These are phyloP conservation scores for Margaritispora aquatica DNA, from an alignment of 495 filamentous ascomycete genomes.

Conservation along the genomic window DNA sequence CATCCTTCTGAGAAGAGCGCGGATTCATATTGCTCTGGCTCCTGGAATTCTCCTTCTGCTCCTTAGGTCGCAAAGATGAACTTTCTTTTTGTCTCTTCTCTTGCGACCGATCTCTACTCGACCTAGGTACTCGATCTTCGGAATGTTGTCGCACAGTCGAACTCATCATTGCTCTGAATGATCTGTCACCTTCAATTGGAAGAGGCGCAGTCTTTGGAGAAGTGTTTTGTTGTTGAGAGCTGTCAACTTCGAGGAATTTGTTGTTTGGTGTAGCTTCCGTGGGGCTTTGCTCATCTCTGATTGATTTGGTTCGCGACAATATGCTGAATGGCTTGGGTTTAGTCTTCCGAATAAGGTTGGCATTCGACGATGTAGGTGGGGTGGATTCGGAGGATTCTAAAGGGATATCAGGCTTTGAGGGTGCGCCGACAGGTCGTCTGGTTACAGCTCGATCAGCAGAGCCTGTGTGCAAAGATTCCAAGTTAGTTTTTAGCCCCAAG, in stretches of 20 bases:
- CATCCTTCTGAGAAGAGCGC: conserved; percentile 15
- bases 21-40: neutral
- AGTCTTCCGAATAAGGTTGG: conserved; percentile 28
- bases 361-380: conserved; percentile 2
- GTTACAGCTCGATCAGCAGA: conserved; percentile 9
- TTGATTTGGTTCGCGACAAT: conserved; percentile 61
- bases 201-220: conserved; percentile 53
- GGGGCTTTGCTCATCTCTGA: conserved; percentile 48
- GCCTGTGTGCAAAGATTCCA: conserved; percentile 4
- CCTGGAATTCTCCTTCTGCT: conserved; percentile 27
- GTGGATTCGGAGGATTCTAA: conserved; percentile 8
- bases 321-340: conserved; percentile 54
- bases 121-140: conserved; percentile 48
- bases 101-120: conserved; percentile 27
- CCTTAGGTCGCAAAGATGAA: conserved; percentile 34
- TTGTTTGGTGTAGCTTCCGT: conserved; percentile 27
- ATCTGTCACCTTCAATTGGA: conserved; percentile 52
- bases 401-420: conserved; percentile 16
- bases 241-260: conserved; percentile 35
- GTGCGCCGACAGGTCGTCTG: conserved; percentile 21
- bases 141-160: conserved; percentile 55
- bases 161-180: conserved; percentile 57
- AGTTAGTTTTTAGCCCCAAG: neutral
- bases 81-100: conserved; percentile 30
- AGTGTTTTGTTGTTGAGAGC: conserved; percentile 25